A percentile compares a stretch with the other conserved stretches of the same genome.
phyloP scores from a whole-genome alignment of 306 rosid genomes.

The Elaeagnus macrophylla region DNA sequence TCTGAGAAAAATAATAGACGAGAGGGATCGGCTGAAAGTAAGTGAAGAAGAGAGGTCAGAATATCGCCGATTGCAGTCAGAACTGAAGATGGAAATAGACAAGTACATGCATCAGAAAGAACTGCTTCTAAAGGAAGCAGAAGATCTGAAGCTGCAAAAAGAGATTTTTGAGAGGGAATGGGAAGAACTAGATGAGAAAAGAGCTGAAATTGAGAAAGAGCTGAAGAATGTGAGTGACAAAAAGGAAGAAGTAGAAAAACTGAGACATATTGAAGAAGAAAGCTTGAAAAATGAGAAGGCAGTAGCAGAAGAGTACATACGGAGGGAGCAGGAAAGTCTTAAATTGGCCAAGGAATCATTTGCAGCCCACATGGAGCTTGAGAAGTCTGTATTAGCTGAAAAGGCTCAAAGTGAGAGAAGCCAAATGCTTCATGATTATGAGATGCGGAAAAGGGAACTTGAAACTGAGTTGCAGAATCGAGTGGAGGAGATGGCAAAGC shows the following conservation, averaged over 20 bases:
- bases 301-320: constrained; percentile 42
- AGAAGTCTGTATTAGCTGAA: constrained; percentile 58
- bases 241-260: constrained; percentile 62
- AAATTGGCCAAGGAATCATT: constrained; percentile 75
- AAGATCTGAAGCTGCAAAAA: constrained; percentile 78
- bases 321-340: constrained; percentile 65
- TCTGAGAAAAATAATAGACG: constrained; percentile 54
- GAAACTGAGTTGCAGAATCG: constrained; percentile 75
- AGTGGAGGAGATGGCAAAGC: constrained; percentile 70
- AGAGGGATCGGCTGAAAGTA: constrained; percentile 51
- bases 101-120: constrained; percentile 80
- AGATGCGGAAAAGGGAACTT: constrained; percentile 56
- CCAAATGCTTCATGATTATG: constrained; percentile 73
- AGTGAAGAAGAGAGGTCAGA: constrained; percentile 78
- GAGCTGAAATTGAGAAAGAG: constrained; percentile 71
- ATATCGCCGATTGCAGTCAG: constrained; percentile 61
- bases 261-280: constrained; percentile 63
- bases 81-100: constrained; percentile 74
- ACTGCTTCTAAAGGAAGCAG: constrained; percentile 71
- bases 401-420: constrained; percentile 59
- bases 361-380: constrained; percentile 63
- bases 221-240: constrained; percentile 45
- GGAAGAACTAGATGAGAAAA: constrained; percentile 87
- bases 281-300: constrained; percentile 59
- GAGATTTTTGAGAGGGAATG: constrained; percentile 94